Evolutionary conservation across 306 rosid genomes (phyloP).

Genomic region (Begonia peltatifolia): DNA sequence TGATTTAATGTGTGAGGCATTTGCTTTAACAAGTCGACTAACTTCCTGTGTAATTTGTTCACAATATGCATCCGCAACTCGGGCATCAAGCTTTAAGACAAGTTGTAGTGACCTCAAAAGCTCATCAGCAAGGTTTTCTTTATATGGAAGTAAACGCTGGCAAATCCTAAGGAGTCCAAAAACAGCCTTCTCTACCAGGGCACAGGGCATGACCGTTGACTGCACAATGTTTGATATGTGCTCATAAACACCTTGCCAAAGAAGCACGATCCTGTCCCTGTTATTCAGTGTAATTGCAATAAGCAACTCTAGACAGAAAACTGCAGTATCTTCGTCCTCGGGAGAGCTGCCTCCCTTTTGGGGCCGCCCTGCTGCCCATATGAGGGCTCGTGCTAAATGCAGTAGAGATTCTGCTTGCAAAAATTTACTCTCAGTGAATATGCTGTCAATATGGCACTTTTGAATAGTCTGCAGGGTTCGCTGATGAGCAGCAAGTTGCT

Average conservation of each 20-base stretch:
- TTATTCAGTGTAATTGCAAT: constrained; percentile 92
- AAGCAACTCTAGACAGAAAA: constrained; percentile 87
- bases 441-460: constrained; percentile 86
- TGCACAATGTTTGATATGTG: constrained; percentile 89
- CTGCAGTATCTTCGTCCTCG: constrained; percentile 98
- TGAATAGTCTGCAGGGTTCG: constrained; percentile 87
- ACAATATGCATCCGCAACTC: constrained; percentile 93
- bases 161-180: constrained; percentile 90
- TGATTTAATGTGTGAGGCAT: constrained; percentile 93
- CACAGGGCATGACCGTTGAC: constrained; percentile 87
- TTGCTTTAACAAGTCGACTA: constrained; percentile 85
- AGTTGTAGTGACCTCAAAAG: constrained; percentile 90
- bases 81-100: constrained; percentile 92
- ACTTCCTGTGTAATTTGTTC: constrained; percentile 98
- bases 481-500: constrained; percentile 96
- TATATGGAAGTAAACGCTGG: constrained; percentile 96
- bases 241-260: constrained; percentile 97
- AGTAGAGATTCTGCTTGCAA: constrained; percentile 84
- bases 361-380: constrained; percentile 88
- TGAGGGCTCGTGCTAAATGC: constrained; percentile 88
- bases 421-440: constrained; percentile 92
- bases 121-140: constrained; percentile 92
- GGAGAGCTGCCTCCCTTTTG: constrained; percentile 78
- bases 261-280: constrained; percentile 84
- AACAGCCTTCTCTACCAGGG: constrained; percentile 96